Evolutionary conservation across 495 filamentous ascomycete species (phyloP).

Genomic region (Massariosphaeria phaeospora): DNA sequence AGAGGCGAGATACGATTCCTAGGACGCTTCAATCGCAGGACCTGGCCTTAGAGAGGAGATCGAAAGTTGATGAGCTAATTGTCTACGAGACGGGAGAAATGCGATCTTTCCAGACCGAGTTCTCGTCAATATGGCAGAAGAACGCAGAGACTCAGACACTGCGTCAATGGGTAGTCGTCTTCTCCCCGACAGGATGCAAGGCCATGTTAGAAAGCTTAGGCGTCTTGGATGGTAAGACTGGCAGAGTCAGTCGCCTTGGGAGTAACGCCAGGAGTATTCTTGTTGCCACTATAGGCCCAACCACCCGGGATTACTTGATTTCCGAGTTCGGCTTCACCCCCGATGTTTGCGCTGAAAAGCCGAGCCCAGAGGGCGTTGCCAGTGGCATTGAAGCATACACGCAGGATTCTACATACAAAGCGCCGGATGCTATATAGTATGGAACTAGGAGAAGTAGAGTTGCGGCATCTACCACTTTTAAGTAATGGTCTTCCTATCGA

Average conservation of each 20-base stretch:
- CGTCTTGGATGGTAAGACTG: slow-evolving; percentile 50
- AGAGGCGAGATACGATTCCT: slow-evolving; percentile 82
- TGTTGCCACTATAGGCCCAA: slow-evolving; percentile 88
- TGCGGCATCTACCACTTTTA: too few relatives aligned
- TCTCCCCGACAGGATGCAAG: slow-evolving; percentile 84
- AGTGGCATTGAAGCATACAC: slow-evolving; percentile 41
- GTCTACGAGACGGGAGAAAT: slow-evolving; percentile 83
- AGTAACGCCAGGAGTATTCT: slow-evolving; percentile 20
- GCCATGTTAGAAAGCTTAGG: slow-evolving; percentile 68
- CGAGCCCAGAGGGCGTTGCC: slow-evolving; percentile 78
- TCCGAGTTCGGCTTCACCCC: slow-evolving; percentile 64
- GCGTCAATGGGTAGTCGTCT: slow-evolving; percentile 80
- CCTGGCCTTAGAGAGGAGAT: slow-evolving; percentile 44
- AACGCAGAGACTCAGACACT: slow-evolving; percentile 36
- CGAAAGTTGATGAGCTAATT: slow-evolving; percentile 68
- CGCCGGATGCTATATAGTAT: too few relatives aligned
- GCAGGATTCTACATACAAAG: not conserved
- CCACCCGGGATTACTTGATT: slow-evolving; percentile 71
- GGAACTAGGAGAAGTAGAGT: too few relatives aligned
- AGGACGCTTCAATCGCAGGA: slow-evolving; percentile 58
- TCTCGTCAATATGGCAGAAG: slow-evolving; percentile 46
- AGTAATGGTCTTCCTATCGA: too few relatives aligned
- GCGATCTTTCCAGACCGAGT: slow-evolving; percentile 64
- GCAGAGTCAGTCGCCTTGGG: slow-evolving; percentile 33
- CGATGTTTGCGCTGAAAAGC: slow-evolving; percentile 76